Base-by-base conservation (phyloP, 2,329 filamentous ascomycete genomes). In the Venturia asperata region DNA sequence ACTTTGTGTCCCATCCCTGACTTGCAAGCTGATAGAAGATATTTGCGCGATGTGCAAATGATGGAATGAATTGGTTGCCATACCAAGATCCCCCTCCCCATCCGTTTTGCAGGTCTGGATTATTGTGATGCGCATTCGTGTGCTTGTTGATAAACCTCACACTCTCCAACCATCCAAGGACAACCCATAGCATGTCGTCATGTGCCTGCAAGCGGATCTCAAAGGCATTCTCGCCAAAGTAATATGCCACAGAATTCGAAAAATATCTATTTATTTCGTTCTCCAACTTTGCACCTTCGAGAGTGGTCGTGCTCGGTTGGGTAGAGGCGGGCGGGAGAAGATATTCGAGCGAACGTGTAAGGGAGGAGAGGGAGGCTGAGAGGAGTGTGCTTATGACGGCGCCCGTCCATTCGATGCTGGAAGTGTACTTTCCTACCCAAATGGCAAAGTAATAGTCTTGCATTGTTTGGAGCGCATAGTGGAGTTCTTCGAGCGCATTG, bases 151-250 rank as follows among this genome's bases (percentile, higher is more conserved):
- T 84, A 72, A 96, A 92, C 69, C 89, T 87, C 68, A 92, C 83
- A 61, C 85, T 85, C 73, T 96, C 91, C 63, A 97, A 79, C 92
- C 93, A 97, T 68, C 89, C 91, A 45, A 97, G 81, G 2, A 95
- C 91, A 0, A 97, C 91, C 93, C 93, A 97, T 2, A 96, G 83
- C 78, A 96, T 96, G 74, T 97, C 93, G 72, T 97, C 93, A 73
- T 88, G 96, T 0, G 93, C 93, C 79, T 94, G 81, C 65, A 86
- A 85, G 56, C 90, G 83, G 62, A 97, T 82, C 37, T 83, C 81
- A 68, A 92, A 86, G 5, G 87, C 83, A 74, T 96, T 86, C 74
- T 97, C 91, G 24, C 90, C 91, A 73, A 93, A 96, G 73, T 95
- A 97, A 70, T 88, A 96, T 10, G 86, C 84, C 5, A 87, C 79